Base-by-base conservation (phyloP, 177 flowering plant genomes). In the Vitis hybrid region DNA sequence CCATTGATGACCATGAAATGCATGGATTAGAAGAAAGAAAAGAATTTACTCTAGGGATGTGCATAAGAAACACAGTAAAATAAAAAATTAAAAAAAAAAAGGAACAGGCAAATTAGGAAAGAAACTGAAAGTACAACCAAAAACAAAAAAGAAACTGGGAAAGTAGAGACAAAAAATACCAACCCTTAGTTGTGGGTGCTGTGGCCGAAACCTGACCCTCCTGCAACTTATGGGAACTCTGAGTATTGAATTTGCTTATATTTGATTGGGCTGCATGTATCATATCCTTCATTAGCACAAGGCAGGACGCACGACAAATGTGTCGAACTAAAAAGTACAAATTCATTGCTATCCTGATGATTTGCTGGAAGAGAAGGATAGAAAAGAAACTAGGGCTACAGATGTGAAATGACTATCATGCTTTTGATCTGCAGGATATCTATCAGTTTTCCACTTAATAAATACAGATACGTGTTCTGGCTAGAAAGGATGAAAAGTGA, bases 171-270 rank as follows among this genome's bases (percentile, higher is more conserved):
- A 12, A 65, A 53, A 12, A 65, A 53, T 51, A 50, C 67, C 61
- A 50, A 90, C 98, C 96, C 88, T 87, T 92, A 61, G 86, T 71
- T 50, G 90, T 77, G 15, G 88, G 63, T n/a, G 76, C 77, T 59
- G 80, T 71, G 75, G 85, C 72, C 59, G 91, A 77, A 62, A 65
- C 71, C 14, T 74, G 75, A 55, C 85, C 81, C 48, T 86, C 90
- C 31, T 77, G 82, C 74, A 82, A 63, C 75, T 81, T 85, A 34
- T 82, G 71, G 26, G 84, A 78, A 69, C 75, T 71, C 56, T 77
- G 82, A 61, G 45, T 68, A 45, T 65, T 53, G 67, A 69, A 68
- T 67, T 74, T 86, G 79, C 81, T 77, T 9, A 45, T 45, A 69
- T 75, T 79, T 66, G 87, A 73, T 74, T 80, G 87, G 67, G 73